A percentile compares a stretch with the other conserved stretches of the same genome.
These are phyloP conservation scores for Vinca major DNA, from an alignment of 305 asterid genomes.

Conservation along the genomic window DNA sequence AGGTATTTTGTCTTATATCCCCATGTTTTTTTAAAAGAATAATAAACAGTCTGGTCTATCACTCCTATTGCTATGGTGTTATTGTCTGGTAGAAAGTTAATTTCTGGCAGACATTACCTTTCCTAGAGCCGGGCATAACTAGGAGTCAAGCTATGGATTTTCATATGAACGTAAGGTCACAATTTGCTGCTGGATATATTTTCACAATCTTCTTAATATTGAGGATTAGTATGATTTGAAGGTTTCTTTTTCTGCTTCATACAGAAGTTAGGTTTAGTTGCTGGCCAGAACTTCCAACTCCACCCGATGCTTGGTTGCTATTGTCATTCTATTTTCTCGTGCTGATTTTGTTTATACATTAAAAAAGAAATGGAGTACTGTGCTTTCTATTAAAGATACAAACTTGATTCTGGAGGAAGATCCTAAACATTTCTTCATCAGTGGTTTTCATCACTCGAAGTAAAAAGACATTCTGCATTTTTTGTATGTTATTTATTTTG, in stretches of 20 bases:
- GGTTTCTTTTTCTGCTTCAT: neutral
- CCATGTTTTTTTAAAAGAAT: neutral
- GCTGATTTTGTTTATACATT: neutral
- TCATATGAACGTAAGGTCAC: too few species aligned
- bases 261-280: neutral
- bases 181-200: neutral
- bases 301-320: neutral
- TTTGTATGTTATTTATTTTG: neutral
- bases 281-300: neutral
- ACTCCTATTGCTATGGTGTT: neutral
- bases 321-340: neutral
- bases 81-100: neutral
- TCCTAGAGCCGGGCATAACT: neutral
- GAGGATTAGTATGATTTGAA: neutral
- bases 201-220: neutral
- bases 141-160: neutral
- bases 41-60: too few species aligned
- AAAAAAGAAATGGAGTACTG: too few species aligned
- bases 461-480: too few species aligned
- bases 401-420: neutral
- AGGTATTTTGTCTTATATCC: constrained; percentile 28
- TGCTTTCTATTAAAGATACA: neutral
- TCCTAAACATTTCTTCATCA: neutral
- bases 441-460: neutral
- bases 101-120: neutral